Evolutionary conservation across 2,329 filamentous ascomycete genomes (phyloP), one percentile per base, ranked within the genome.

Genomic region (Penicillium sp.): DNA sequence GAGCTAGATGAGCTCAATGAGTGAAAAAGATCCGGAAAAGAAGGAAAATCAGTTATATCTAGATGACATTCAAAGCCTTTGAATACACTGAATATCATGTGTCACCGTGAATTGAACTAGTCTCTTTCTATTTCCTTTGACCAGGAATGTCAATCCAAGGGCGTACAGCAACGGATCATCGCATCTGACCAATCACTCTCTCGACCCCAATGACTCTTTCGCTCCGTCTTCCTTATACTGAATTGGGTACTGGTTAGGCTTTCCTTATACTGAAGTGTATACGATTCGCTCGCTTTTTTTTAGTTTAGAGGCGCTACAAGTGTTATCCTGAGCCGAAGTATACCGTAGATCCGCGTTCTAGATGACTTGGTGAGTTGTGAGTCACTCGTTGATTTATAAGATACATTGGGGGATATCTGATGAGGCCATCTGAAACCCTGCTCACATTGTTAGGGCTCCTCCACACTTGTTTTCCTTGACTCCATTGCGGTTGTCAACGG

Each of bases 91-190:
- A 38, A 38, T 38, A 38, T 25, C 15, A 49, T 49, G 23, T 38
- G 23, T 1, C 5, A 31, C 15, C 15, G 15, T 23, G 29, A 31
- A 31, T 31, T 39, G 23, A 41, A 10, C 9, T 51, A 13, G 21
- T 29, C 7, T 31, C 16, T 25, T 25, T 19, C 9, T 23, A 31
- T 38, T 33, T 15, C 33, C 25, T 34, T 45, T 25, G 27, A 11
- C 6, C 15, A 31, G 60, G 63, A 63, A 65, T 64, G 63, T 64
- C 61, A 61, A 64, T 60, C 54, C 61, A 65, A 66, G 64, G 64
- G 64, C 64, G 64, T 46, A 57, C 41, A 19, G 29, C 56, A 56
- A 45, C 54, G 53, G 53, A 55, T 49, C 53, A 49, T 50, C 50
- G 19, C 41, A 45, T 44, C 19, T 16, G 21, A 43, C 55, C 58